Percentiles rank a stretch among this genome's conserved stretches.
Evolutionary conservation across 2,329 filamentous ascomycete species (phyloP).

Genomic region (Colletotrichum spinosum): DNA sequence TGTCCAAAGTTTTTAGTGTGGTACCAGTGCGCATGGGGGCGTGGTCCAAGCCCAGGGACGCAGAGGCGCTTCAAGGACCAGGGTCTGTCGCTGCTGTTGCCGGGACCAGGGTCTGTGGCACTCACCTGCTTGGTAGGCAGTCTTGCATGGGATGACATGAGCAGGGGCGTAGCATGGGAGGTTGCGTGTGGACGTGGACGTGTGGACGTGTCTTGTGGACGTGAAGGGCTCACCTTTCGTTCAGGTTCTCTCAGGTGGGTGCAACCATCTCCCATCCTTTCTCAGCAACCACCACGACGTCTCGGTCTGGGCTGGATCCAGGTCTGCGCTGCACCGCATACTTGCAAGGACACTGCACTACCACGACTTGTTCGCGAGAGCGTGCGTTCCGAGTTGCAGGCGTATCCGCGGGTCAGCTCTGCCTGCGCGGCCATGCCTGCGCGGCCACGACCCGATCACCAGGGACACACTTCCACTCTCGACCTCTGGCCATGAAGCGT

Average conservation of each 20-base stretch:
- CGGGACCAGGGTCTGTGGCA: conserved; percentile 28
- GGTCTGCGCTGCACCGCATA: no score
- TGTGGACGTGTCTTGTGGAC: conserved; percentile 23
- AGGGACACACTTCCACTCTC: no score
- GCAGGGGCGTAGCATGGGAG: conserved; percentile 14
- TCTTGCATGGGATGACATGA: conserved; percentile 28
- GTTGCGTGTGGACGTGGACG: conserved; percentile 21
- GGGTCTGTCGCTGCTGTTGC: conserved; percentile 23
- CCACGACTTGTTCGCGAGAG: no score
- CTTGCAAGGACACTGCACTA: no score
- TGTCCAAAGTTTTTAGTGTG: conserved; percentile 34
- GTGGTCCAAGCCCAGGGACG: conserved; percentile 36
- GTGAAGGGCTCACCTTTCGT: conserved; percentile 33
- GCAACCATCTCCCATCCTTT: conserved; percentile 29
- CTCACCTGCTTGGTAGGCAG: conserved; percentile 20
- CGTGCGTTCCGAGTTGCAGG: no score
- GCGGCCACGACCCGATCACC: no score
- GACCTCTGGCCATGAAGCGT: no score
- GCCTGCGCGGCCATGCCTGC: no score
- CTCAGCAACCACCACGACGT: conserved; percentile 2
- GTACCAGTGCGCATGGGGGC: conserved; percentile 33
- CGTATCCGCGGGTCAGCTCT: no score
- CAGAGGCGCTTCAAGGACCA: conserved; percentile 36
- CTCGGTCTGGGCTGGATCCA: conserved; percentile 5
- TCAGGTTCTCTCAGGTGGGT: conserved; percentile 36